Evolutionary conservation across 331 rosid genomes (phyloP), one percentile per base, ranked within the genome.

Genomic region (Saraca asoca): DNA sequence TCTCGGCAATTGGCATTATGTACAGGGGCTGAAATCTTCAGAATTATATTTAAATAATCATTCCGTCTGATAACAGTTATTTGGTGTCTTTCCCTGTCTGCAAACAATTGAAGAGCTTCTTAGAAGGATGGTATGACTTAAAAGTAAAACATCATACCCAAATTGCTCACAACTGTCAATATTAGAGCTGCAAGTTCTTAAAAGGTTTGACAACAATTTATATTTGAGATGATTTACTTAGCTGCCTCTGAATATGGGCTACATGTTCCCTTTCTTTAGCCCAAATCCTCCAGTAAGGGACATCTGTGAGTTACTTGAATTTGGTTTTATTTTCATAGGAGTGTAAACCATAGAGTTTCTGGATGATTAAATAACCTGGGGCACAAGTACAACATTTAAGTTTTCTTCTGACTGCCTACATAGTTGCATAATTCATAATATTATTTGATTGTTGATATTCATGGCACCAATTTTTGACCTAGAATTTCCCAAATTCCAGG

Each of bases 401-500:
- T 62, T 37, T 33, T 0, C 9, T 5, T 51, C 53, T 31, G 37
- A 66, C 51, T 71, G 66, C 66, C 70, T 74, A 59, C 70, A 65
- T 66, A 69, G 63, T 18, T 65, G 31, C 15, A 12, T 61, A 0
- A 10, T 49, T 29, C 15, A 12, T 61, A 0, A 10, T 49, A 52
- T 16, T 24, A 24, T 24, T 8, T 39, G 11, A 10, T 18, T 45
- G 39, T 20, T 50, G 66, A 71, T 64, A 62, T 58, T 74, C 6
- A 12, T 57, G 17, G 64, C 65, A 57, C 60, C 8, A 46, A 65
- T 35, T 43, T 42, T 15, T 82, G 73, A 80, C 78, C 62, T 42
- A 7, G 71, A 64, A 34, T 66, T 75, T 81, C 71, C 64, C 73
- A 68, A 78, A 76, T 81, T 49, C 18, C 87, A 94, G 99, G 90